These are phyloP conservation scores for Rhodamnia argentea DNA, from an alignment of 345 rosid genomes.

Conservation along the genomic window DNA sequence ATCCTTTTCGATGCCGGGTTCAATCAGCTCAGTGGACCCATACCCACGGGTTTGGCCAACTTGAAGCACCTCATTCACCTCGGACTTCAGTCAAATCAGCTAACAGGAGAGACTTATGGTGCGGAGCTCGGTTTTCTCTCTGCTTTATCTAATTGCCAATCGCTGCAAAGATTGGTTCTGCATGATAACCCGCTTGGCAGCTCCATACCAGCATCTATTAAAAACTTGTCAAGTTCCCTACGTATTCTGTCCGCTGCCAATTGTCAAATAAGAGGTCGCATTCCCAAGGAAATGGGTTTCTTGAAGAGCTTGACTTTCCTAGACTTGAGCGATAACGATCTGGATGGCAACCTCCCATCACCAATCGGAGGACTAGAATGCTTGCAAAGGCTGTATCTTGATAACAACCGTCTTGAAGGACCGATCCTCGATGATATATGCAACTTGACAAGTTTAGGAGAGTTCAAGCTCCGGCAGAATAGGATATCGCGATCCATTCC, in stretches of 20 bases:
- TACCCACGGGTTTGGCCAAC: background rate
- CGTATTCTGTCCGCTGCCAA: background rate
- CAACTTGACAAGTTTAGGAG: background rate
- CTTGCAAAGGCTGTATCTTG: background rate
- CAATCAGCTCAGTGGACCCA: background rate
- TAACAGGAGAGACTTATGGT: background rate
- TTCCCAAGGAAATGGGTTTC: background rate
- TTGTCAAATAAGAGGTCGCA: background rate
- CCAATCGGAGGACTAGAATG: background rate
- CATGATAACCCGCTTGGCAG: background rate
- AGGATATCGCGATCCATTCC: background rate
- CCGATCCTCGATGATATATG: background rate
- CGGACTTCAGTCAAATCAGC: background rate
- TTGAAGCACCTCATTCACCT: background rate
- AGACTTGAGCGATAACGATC: rapidly evolving
- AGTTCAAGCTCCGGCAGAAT: background rate
- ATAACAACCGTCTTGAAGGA: background rate
- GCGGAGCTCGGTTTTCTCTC: background rate
- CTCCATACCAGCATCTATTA: background rate
- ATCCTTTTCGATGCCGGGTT: rapidly evolving
- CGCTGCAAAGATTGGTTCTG: background rate
- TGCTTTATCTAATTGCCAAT: background rate
- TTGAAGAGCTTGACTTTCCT: background rate
- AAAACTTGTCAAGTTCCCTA: background rate
- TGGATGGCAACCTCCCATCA: background rate